Conservation (phyloP, 768 basidiomycete genomes). For the Cubamyces lactineus region DNA sequence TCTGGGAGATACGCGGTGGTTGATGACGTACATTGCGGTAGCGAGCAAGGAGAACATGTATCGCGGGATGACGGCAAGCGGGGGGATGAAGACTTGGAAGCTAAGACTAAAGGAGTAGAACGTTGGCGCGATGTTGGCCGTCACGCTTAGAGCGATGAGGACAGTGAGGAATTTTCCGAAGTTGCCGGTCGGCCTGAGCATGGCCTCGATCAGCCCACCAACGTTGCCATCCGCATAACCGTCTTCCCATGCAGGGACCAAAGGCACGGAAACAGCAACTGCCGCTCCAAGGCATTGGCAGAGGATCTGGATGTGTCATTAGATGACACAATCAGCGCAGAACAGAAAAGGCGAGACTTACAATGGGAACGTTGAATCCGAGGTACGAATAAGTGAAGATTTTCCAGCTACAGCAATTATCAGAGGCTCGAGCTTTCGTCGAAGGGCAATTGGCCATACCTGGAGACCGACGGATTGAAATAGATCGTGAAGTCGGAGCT, state of each 20-base stretch:
- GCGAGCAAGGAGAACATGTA: conserved; percentile 71
- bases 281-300: conserved; percentile 69
- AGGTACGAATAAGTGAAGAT: conserved; percentile 69
- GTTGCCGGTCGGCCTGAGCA: conserved; percentile 60
- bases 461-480: conserved; percentile 58
- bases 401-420: conserved; percentile 44
- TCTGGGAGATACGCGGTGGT: too few species aligned
- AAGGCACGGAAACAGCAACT: conserved; percentile 58
- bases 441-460: conserved; percentile 40
- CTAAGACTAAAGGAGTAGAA: conserved; percentile 82
- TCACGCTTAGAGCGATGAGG: conserved; percentile 73
- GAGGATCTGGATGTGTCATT: conserved; percentile 33
- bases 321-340: neutral
- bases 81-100: conserved; percentile 70
- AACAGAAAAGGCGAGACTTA: conserved; percentile 41
- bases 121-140: conserved; percentile 80
- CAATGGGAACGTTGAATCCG: conserved; percentile 64
- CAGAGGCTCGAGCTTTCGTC: neutral
- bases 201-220: conserved; percentile 65
- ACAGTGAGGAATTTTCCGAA: conserved; percentile 77
- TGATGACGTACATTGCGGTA: conserved; percentile 59
- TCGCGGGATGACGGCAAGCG: conserved; percentile 59
- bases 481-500: conserved; percentile 80
- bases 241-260: conserved; percentile 55
- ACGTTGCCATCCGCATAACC: conserved; percentile 58